Conservation (phyloP, 345 rosid genomes). For the Punica granatum region DNA sequence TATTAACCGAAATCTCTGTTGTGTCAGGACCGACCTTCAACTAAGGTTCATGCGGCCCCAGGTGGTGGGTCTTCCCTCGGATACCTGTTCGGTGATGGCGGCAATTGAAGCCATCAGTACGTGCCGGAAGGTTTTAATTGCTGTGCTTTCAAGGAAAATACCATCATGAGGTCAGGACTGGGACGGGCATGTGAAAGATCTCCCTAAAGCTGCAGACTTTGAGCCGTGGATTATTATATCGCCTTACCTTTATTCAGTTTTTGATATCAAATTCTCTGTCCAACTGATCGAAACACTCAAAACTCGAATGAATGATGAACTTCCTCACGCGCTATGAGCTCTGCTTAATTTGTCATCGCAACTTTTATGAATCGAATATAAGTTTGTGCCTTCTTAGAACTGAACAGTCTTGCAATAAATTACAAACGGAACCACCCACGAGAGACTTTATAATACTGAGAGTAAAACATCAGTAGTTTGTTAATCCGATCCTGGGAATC, state of each 20-base stretch:
- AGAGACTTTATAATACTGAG: no score
- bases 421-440: no score
- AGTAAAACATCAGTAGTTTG: no score
- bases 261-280: no score
- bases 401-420: no score
- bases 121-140: neutral
- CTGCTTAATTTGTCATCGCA: no score
- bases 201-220: neutral
- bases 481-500: no score
- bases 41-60: constrained; percentile 51
- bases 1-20: neutral
- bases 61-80: constrained; percentile 37
- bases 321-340: neutral
- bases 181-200: neutral
- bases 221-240: neutral
- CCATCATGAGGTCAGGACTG: constrained; percentile 1
- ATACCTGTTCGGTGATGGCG: constrained; percentile 42
- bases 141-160: neutral
- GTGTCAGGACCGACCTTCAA: constrained; percentile 42
- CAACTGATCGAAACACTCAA: neutral
- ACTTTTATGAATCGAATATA: no score
- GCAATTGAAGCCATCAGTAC: constrained; percentile 9
- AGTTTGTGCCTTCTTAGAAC: no score
- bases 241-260: neutral
- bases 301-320: neutral